Conservation (phyloP, 176 grass and related monocot species). For the Secale cereale region DNA sequence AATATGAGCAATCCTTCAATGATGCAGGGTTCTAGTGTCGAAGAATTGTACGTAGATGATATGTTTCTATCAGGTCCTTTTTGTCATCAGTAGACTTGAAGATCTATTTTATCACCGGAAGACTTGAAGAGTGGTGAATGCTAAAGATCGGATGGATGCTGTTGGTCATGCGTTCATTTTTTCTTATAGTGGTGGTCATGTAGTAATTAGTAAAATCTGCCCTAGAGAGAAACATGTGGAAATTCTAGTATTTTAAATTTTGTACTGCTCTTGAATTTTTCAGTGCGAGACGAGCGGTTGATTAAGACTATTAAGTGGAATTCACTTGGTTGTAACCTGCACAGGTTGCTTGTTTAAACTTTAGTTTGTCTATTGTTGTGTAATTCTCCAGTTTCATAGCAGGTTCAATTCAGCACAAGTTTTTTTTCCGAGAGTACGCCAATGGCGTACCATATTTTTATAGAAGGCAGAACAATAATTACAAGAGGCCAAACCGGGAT, state of each 20-base stretch:
- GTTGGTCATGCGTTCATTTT: background rate
- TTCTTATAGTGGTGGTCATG: no score
- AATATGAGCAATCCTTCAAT: background rate
- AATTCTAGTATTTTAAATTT: background rate
- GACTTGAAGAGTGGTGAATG: background rate
- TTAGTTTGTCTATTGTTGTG: no score
- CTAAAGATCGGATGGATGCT: background rate
- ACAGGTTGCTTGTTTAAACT: no score
- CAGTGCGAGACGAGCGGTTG: background rate
- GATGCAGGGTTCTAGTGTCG: background rate
- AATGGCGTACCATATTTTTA: no score
- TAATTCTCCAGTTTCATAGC: no score
- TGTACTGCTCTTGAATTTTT: background rate
- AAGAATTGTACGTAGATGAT: background rate
- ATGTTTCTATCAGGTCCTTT: no score
- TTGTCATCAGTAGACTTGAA: background rate
- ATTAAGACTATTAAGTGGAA: background rate
- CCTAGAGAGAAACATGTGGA: background rate
- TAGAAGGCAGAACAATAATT: no score
- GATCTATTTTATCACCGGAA: background rate
- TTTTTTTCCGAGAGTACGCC: no score
- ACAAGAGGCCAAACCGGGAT: no score
- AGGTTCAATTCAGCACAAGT: no score
- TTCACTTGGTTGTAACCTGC: background rate
- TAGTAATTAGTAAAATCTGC: background rate